phyloP scores from a whole-genome alignment of 2,329 filamentous ascomycete genomes.

The Stemphylium vesicarium region DNA sequence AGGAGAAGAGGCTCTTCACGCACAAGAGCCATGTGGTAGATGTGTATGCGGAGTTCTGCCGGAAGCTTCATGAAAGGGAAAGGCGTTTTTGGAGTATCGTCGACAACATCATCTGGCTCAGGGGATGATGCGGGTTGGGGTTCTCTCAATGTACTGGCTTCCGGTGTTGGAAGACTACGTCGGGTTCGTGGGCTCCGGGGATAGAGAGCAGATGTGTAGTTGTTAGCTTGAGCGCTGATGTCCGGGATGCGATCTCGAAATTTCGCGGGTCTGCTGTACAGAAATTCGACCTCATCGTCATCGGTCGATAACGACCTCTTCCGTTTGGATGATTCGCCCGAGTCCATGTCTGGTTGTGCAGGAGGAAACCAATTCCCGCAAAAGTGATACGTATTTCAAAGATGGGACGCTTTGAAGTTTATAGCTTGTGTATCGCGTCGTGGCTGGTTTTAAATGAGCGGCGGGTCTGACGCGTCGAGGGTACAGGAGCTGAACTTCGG shows the following conservation, averaged over 20 bases:
- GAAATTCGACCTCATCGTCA: conserved; percentile 9
- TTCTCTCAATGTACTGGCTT: conserved; percentile 27
- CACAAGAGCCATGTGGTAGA: conserved; percentile 51
- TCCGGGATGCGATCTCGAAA: conserved; percentile 6
- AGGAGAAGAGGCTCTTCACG: conserved; percentile 40
- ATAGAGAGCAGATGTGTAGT: background rate
- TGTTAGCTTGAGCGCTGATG: conserved; percentile 1
- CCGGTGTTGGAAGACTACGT: conserved; percentile 28
- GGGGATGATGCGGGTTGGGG: conserved; percentile 8
- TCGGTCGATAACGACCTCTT: background rate
- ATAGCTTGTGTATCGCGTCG: background rate
- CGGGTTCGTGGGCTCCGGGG: conserved; percentile 4
- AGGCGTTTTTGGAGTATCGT: background rate
- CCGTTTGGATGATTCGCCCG: background rate
- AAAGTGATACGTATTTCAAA: background rate
- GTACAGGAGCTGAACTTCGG: background rate
- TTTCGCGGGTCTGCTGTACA: conserved; percentile 8
- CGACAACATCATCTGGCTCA: background rate
- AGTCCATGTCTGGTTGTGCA: conserved; percentile 12
- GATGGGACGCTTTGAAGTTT: background rate
- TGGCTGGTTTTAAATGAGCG: background rate
- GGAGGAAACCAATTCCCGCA: background rate
- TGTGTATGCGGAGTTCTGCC: conserved; percentile 54
- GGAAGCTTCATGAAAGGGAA: conserved; percentile 54
- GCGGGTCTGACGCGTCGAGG: background rate